Evolutionary conservation across 2,329 filamentous ascomycete species (phyloP).

Genomic region (Zarea fungicola): DNA sequence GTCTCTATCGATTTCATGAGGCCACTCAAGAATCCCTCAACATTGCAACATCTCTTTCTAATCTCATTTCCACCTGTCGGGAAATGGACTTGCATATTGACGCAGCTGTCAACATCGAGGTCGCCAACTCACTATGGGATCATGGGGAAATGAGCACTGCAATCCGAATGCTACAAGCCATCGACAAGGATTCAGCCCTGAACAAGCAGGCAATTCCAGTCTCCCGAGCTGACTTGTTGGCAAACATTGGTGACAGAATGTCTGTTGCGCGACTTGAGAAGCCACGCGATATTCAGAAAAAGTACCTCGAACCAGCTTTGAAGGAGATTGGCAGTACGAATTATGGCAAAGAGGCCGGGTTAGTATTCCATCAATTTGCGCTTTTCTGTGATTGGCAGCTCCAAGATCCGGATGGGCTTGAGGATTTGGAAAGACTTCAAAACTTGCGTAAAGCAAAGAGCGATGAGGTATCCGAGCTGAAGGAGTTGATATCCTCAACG

Average conservation of each 20-base stretch:
- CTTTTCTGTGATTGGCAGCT: slow-evolving; percentile 92
- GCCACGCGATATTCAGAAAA: slow-evolving; percentile 80
- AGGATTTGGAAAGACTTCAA: slow-evolving; percentile 77
- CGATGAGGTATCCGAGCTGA: slow-evolving; percentile 71
- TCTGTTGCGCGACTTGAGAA: slow-evolving; percentile 88
- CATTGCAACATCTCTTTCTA: slow-evolving; percentile 75
- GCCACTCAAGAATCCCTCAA: slow-evolving; percentile 83
- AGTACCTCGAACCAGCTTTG: slow-evolving; percentile 80
- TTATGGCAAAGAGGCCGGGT: slow-evolving; percentile 68
- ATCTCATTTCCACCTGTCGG: slow-evolving; percentile 65
- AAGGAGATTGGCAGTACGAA: slow-evolving; percentile 67
- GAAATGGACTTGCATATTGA: slow-evolving; percentile 71
- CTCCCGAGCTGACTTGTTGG: slow-evolving; percentile 72
- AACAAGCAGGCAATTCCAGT: slow-evolving; percentile 66
- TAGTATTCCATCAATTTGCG: slow-evolving; percentile 93
- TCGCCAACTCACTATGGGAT: slow-evolving; percentile 88
- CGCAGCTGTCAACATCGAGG: slow-evolving; percentile 71
- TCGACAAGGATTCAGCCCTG: slow-evolving; percentile 56
- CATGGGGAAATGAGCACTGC: slow-evolving; percentile 86
- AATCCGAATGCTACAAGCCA: slow-evolving; percentile 77
- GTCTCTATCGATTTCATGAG: slow-evolving; percentile 72
- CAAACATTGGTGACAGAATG: slow-evolving; percentile 81
- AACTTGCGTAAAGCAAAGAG: slow-evolving; percentile 75
- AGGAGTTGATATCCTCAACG: slow-evolving; percentile 49
- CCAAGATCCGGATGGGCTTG: slow-evolving; percentile 75